These are phyloP conservation scores for Pestalotiopsis fici DNA, from an alignment of 2,329 filamentous ascomycete species.

Conservation along the genomic window DNA sequence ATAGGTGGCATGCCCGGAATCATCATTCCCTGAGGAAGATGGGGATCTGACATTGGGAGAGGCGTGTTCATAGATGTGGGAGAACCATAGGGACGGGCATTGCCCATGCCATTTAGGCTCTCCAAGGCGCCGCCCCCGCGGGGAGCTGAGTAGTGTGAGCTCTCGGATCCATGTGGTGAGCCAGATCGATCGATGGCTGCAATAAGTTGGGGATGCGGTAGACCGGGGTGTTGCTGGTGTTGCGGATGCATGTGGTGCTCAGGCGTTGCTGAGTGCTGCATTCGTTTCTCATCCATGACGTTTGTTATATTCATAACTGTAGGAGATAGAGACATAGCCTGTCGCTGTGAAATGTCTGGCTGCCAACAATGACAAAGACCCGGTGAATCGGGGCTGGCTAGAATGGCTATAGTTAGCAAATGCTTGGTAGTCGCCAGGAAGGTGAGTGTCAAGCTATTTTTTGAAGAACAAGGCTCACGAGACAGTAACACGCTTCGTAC, in stretches of 20 bases:
- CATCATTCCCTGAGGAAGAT: conserved; percentile 41
- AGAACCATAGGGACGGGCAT: conserved; percentile 50
- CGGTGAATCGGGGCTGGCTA: not conserved
- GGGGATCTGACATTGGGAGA: conserved; percentile 45
- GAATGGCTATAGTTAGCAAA: not conserved
- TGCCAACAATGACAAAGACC: no score
- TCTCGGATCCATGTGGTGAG: conserved; percentile 61
- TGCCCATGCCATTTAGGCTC: conserved; percentile 41
- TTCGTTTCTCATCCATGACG: conserved; percentile 30
- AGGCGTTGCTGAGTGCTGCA: conserved; percentile 11
- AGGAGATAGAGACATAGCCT: conserved; percentile 29
- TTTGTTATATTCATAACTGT: conserved; percentile 35
- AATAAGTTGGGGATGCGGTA: conserved; percentile 28
- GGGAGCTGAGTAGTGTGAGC: conserved; percentile 55
- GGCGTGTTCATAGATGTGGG: conserved; percentile 52
- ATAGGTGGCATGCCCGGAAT: conserved; percentile 41
- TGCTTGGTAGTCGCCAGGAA: not conserved
- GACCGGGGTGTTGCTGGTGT: conserved; percentile 23
- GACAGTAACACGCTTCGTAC: not conserved
- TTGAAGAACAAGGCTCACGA: no score
- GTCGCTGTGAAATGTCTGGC: not conserved
- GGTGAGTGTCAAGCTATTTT: not conserved
- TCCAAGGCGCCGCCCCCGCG: conserved; percentile 27
- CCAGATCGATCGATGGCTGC: conserved; percentile 51
- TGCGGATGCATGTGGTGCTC: conserved; percentile 14